These are phyloP conservation scores for Panicum hallii DNA, from an alignment of 202 grass and related monocot species.

Conservation along the genomic window DNA sequence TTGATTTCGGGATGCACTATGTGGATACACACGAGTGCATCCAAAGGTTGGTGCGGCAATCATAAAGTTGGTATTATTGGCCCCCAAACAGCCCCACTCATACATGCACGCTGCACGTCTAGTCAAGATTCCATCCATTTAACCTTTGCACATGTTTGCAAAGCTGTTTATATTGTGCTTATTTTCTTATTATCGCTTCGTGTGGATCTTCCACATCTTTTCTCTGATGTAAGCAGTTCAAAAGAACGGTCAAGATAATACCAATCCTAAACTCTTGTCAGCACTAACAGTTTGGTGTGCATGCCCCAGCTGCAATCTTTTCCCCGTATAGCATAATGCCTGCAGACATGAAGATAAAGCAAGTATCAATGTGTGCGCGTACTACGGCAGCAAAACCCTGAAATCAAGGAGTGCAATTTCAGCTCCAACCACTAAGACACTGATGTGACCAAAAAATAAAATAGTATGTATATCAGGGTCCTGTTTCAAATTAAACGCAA, in stretches of 20 bases:
- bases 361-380: neutral
- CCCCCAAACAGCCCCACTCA: conserved; percentile 24
- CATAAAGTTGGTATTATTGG: conserved; percentile 39
- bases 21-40: neutral
- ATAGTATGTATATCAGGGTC: neutral
- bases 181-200: neutral
- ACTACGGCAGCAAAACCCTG: conserved; percentile 67
- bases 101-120: conserved; percentile 7
- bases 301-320: conserved; percentile 34
- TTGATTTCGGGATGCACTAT: neutral
- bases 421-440: conserved; percentile 53
- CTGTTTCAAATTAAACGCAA: neutral
- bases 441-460: conserved; percentile 52
- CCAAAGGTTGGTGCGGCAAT: conserved; percentile 44
- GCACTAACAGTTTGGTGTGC: neutral
- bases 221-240: conserved; percentile 40
- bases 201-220: conserved; percentile 15
- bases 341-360: conserved; percentile 54
- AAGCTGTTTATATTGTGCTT: conserved; percentile 21
- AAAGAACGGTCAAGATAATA: conserved; percentile 23
- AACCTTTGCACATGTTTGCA: conserved; percentile 15
- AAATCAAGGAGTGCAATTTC: conserved; percentile 61
- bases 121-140: conserved; percentile 25
- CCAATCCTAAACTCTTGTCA: conserved; percentile 13
- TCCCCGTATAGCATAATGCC: conserved; percentile 30